Base-by-base conservation (phyloP, 2,329 filamentous ascomycete species). In the Fonsecaea multimorphosa region DNA sequence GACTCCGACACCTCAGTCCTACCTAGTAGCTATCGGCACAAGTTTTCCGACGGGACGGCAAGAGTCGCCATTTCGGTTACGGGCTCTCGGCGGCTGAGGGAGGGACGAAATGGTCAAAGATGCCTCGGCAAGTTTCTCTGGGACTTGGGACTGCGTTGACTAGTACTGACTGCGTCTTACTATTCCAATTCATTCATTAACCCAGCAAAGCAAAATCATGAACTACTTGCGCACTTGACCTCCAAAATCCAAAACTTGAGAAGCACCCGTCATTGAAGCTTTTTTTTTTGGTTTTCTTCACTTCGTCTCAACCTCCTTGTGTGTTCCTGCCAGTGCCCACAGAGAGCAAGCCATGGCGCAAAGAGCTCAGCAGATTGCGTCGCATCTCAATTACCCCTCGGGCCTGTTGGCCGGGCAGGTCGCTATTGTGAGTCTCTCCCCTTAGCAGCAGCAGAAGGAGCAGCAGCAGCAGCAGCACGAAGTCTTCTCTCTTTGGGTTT, bases 301-400 rank as follows among this genome's bases (percentile, higher is more conserved):
- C 14, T 38, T 38, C 14, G n/a, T n/a, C n/a, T n/a, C n/a, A n/a
- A n/a, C n/a, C n/a, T n/a, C 29, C 29, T 31, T 31, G 29, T 4
- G 29, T 31, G 29, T 31, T n/a, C n/a, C n/a, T n/a, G n/a, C n/a
- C n/a, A n/a, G n/a, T n/a, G n/a, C n/a, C n/a, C n/a, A n/a, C n/a
- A n/a, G n/a, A n/a, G n/a, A 40, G 16, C 38, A 40, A 22, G 22
- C 44, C 44, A 71, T 71, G 69, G 64, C 69, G 24, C 69, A 71
- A 66, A 53, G 69, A 71, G 67, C 68, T 38, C 67, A 70, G 61
- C 91, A 95, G 78, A 87, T 96, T 72, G 86, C 89, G 40, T 85
- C 85, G 68, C 92, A 96, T 78, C 86, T 96, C 73, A 93, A 92
- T 81, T 94, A 89, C 80, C 91, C 92, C 40, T 85, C 86, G 74